Conservation (phyloP, 352 stramenopile species). For the Globisporangium yorkense region DNA sequence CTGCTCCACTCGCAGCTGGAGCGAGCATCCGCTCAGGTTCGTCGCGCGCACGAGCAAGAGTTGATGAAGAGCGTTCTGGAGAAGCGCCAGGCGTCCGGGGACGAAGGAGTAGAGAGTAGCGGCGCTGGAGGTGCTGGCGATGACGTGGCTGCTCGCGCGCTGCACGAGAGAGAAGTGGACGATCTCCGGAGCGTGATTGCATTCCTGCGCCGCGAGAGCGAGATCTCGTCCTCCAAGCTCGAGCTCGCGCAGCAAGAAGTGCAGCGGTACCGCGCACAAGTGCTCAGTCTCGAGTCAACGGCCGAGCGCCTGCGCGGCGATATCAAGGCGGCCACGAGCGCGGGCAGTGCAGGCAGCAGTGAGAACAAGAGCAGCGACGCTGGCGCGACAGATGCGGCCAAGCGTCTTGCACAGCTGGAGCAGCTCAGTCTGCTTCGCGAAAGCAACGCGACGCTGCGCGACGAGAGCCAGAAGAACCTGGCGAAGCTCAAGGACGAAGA, state of each 20-base stretch:
- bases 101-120: background rate
- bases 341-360: conserved; percentile 10
- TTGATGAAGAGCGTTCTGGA: conserved; percentile 26
- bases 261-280: conserved; percentile 45
- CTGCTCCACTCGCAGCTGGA: conserved; percentile 71
- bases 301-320: conserved; percentile 54
- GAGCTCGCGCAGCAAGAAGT: conserved; percentile 66
- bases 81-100: background rate
- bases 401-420: conserved; percentile 60
- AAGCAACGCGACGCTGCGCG: conserved; percentile 72
- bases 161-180: conserved; percentile 57
- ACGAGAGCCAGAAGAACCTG: conserved; percentile 61
- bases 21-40: conserved; percentile 45
- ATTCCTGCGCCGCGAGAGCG: conserved; percentile 61
- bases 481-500: conserved; percentile 48
- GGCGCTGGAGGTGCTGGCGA: background rate
- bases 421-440: conserved; percentile 72
- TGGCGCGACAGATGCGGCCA: conserved; percentile 23
- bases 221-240: conserved; percentile 63
- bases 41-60: conserved; percentile 49
- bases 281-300: conserved; percentile 51
- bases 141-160: background rate
- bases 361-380: background rate
- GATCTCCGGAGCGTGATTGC: conserved; percentile 67
- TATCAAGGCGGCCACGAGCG: conserved; percentile 29